Evolutionary conservation across 257 asterid species (phyloP).

Genomic region (Solanum piurae): DNA sequence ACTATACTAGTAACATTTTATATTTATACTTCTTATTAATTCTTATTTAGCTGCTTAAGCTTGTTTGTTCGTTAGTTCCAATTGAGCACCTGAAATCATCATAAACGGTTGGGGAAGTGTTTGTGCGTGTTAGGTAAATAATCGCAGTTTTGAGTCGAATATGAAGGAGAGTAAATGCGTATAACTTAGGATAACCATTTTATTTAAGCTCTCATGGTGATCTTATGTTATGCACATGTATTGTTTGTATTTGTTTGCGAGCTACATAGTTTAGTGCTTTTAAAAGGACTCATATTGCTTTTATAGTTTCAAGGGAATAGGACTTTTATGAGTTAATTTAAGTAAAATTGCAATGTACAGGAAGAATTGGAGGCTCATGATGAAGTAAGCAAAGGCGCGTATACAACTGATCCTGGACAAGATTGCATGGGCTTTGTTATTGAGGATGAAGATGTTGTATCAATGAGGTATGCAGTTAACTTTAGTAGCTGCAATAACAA

Average conservation of each 20-base stretch:
- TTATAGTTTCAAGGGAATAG: background rate
- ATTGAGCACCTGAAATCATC: background rate
- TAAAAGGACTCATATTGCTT: background rate
- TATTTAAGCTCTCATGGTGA: background rate
- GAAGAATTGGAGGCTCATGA: slow-evolving; percentile 88
- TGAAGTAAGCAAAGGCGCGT: slow-evolving; percentile 93
- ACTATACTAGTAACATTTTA: background rate
- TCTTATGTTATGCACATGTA: background rate
- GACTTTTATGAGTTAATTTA: background rate
- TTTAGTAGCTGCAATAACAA: background rate
- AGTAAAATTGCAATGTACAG: slow-evolving; percentile 24
- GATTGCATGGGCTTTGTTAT: slow-evolving; percentile 92
- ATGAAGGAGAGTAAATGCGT: too few relatives aligned
- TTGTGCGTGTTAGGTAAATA: background rate
- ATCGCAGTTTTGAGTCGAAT: too few relatives aligned
- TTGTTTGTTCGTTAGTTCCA: background rate
- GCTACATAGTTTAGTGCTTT: background rate
- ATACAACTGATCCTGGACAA: slow-evolving; percentile 95
- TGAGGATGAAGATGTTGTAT: slow-evolving; percentile 96
- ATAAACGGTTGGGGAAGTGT: background rate
- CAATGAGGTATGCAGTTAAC: slow-evolving; percentile 58
- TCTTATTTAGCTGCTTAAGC: too few relatives aligned
- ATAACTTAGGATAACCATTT: background rate
- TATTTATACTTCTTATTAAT: background rate
- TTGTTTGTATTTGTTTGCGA: background rate